phyloP scores from a whole-genome alignment of 495 filamentous ascomycete species.

The Choiromyces venosus region DNA sequence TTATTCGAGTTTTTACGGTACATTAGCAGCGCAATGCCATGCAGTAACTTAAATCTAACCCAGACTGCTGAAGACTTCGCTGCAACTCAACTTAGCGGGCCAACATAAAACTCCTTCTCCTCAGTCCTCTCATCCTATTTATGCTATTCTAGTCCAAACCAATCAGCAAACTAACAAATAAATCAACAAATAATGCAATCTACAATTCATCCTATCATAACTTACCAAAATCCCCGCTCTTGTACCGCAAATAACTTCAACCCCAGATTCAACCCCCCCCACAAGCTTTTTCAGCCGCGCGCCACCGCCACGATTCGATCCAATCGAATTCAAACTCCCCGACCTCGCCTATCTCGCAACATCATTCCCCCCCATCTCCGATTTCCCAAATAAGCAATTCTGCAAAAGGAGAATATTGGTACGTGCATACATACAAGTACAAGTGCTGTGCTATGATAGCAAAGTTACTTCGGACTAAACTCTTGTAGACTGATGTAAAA shows the following conservation, averaged over 20 bases:
- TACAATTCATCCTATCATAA: not conserved
- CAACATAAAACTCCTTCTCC: not conserved
- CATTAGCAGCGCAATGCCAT: not conserved
- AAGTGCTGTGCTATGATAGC: too few species aligned
- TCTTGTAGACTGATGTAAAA: not conserved
- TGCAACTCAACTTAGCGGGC: not conserved
- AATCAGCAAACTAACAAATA: too few species aligned
- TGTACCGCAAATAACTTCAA: not conserved
- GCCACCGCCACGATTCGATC: conserved; percentile 1
- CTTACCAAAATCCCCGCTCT: not conserved
- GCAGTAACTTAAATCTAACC: not conserved
- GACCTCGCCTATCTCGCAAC: not conserved
- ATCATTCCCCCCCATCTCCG: not conserved
- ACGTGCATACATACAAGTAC: too few species aligned
- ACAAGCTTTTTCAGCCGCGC: not conserved
- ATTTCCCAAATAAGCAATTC: not conserved
- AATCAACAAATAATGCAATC: not conserved
- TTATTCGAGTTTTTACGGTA: too few species aligned
- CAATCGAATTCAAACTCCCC: not conserved
- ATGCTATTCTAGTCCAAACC: too few species aligned
- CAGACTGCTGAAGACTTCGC: not conserved
- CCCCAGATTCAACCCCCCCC: not conserved
- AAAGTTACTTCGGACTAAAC: not conserved
- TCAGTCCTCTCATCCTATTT: not conserved
- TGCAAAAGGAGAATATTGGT: not conserved